Base-by-base conservation (phyloP, 805 yeast species). In the Saturnispora halmiae region DNA sequence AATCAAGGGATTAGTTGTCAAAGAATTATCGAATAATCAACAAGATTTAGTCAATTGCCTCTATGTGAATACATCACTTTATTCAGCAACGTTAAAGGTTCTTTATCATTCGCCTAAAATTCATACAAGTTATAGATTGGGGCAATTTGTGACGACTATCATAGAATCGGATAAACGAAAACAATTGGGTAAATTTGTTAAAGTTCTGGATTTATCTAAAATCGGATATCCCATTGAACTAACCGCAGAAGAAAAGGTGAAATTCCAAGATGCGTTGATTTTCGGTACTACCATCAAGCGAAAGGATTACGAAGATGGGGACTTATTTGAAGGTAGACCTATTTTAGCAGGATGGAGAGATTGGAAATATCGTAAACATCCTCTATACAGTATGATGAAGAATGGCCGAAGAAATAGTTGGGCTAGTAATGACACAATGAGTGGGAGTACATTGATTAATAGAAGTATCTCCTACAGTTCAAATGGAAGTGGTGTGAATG, bases 281-380 rank as follows among this genome's bases (percentile, higher is more conserved):
- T 44, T 43, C 25, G 55, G 48, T 2, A 44, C 47, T 8, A 41
- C 38, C n/a, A n/a, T n/a, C n/a, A n/a, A n/a, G n/a, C n/a, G n/a
- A n/a, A n/a, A n/a, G n/a, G n/a, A n/a, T n/a, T n/a, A n/a, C 24
- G 38, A 44, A n/a, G 36, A 36, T 7, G 36, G 16, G 8, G 47
- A 45, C 8, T 13, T 45, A 13, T 21, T 45, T n/a, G 29, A 24
- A 10, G 31, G 16, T 4, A 24, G 47, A 15, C 46, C 48, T 31
- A 71, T 78, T 2, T 60, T 72, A 38, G 95, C 95, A 0, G 81
- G 90, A 8, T 86, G 96, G 96, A 70, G 95, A 55, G 95, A 86
- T 57, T 86, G 95, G 94, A 81, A 84, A 52, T 79, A 71, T 52
- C 70, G 84, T 46, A 73, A 72, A 38, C 87, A 81, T 58, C 84